A percentile compares a stretch with the other conserved stretches of the same genome.
Evolutionary conservation across 1,284 basidiomycete species (phyloP).

Genomic region (Xerocomus nothofagi): DNA sequence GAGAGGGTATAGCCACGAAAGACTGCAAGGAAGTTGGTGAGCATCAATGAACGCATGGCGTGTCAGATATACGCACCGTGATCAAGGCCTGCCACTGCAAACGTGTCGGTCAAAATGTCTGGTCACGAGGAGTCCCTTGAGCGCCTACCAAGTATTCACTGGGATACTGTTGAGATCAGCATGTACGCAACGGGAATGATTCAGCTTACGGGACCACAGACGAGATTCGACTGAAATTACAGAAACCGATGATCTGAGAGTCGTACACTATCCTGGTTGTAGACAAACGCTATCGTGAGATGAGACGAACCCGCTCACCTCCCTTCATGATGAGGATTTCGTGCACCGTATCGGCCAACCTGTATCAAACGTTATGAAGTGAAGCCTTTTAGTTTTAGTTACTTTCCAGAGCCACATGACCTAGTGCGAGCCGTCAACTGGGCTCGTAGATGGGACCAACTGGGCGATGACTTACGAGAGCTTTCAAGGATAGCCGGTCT

Average conservation of each 20-base stretch:
- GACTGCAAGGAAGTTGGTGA: not conserved
- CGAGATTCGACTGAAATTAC: not conserved
- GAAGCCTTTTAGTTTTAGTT: not conserved
- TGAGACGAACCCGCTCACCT: not conserved
- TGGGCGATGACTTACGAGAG: not conserved
- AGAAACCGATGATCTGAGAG: not conserved
- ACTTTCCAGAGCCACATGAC: conserved; percentile 2
- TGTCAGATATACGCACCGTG: not conserved
- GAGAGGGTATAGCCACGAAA: not conserved
- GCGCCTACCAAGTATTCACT: conserved; percentile 7
- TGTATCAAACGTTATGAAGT: not conserved
- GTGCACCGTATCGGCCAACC: conserved; percentile 1
- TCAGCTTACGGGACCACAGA: conserved; percentile 4
- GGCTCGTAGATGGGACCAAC: not conserved
- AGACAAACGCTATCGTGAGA: too few species aligned
- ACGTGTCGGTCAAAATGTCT: not conserved
- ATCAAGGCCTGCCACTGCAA: conserved; percentile 2
- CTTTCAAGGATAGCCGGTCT: not conserved
- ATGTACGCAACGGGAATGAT: not conserved
- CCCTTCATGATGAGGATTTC: conserved; percentile 3
- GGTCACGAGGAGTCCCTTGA: not conserved
- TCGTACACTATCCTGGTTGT: not conserved
- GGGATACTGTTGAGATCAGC: not conserved
- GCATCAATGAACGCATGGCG: not conserved
- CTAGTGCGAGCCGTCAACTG: not conserved